Base-by-base conservation (phyloP, 2,329 filamentous ascomycete species). In the Fusarium lateritium region DNA sequence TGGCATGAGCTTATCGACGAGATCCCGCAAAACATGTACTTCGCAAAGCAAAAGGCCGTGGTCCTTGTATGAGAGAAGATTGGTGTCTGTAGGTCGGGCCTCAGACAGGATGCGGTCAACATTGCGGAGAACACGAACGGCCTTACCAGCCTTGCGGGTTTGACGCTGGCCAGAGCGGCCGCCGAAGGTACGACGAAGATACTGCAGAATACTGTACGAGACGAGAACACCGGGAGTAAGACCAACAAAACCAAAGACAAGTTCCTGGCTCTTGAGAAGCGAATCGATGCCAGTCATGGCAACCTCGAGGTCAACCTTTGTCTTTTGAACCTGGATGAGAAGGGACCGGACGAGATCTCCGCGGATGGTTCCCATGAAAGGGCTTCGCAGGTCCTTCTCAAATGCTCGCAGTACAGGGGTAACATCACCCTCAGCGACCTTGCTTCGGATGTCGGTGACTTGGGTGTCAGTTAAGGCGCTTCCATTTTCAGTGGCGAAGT, bases 231-330 rank as follows among this genome's bases (percentile, higher is more conserved):
- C 95, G 0, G 96, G 96, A 0, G 96, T 98, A 26, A 99, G 84
- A 7, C 94, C 94, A 38, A 99, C 91, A 76, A 99, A 97, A n/a
- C 94, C 96, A 81, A 99, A 99, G 24, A 99, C 93, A 47, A 99
- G 86, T 77, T 99, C 95, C 77, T 99, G 96, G 75, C 94, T 98
- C 82, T 96, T 97, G 60, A 99, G 86, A 33, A 99, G 86, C 34
- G 94, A 89, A 83, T 99, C 95, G 70, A 99, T 99, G 19, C 96
- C 96, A 62, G 92, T 94, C 82, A 99, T 94, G 15, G 96, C 96
- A 65, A 98, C 91, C 79, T 99, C 96, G 14, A 99, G 90, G 76
- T 99, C 96, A 10, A 99, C 96, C 83, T 99, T 99, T 22, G 96
- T 98, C 85, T 99, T 99, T 76, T 99, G 96, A 38, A 99, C 91